A percentile compares a stretch with the other conserved stretches of the same genome.
Evolutionary conservation across 176 grass and related monocot species (phyloP).

Genomic region (Panicum miliaceum): DNA sequence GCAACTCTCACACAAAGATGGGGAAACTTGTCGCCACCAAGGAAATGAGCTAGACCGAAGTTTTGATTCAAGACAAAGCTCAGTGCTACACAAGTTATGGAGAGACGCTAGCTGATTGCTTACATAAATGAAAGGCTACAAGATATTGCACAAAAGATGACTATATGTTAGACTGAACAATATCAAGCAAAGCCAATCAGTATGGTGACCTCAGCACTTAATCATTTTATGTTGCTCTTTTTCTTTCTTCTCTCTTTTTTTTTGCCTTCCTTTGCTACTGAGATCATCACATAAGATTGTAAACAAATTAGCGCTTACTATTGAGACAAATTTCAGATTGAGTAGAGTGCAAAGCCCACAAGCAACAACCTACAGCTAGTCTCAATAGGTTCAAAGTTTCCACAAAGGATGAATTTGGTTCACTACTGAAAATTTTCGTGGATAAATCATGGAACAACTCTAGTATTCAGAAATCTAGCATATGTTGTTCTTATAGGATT

Average conservation of each 20-base stretch:
- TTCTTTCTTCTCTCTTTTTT: background rate
- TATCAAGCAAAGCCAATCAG: background rate
- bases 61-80: background rate
- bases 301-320: background rate
- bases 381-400: background rate
- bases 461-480: background rate
- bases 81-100: background rate
- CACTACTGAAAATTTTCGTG: background rate
- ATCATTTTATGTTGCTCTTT: background rate
- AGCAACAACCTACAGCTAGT: slow-evolving; percentile 8
- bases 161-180: background rate
- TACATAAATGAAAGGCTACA: background rate
- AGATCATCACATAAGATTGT: background rate
- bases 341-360: background rate
- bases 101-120: background rate
- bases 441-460: background rate
- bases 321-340: background rate
- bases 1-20: slow-evolving; percentile 14
- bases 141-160: background rate
- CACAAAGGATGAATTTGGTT: background rate
- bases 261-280: background rate
- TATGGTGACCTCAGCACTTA: background rate
- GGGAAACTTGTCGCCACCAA: background rate
- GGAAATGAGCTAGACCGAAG: background rate
- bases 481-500: background rate